Conservation (phyloP, 805 yeast genomes). For the Tetrapisispora iriomotensis region DNA sequence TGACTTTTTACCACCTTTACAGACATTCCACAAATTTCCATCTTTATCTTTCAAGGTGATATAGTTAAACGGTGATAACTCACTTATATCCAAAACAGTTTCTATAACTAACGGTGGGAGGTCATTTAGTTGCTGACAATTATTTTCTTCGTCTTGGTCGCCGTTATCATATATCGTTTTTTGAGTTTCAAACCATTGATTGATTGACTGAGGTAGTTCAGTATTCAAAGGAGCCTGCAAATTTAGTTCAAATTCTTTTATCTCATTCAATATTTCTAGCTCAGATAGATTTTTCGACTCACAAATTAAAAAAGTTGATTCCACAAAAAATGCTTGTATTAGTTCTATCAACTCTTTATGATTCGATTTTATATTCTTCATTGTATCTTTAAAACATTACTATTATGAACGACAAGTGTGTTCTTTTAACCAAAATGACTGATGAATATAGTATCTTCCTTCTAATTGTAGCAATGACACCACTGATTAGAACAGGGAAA, state of each 20-base stretch:
- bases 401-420: no score
- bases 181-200: slow-evolving; percentile 13
- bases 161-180: no score
- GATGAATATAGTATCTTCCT: no score
- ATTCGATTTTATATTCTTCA: background rate
- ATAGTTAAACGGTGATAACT: slow-evolving; percentile 45
- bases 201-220: slow-evolving; percentile 9
- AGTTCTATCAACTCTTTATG: slow-evolving; percentile 26
- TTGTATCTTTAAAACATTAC: background rate
- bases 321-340: slow-evolving; percentile 53
- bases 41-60: slow-evolving; percentile 49
- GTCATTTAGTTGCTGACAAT: slow-evolving; percentile 3
- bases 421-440: no score
- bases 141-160: slow-evolving; percentile 25
- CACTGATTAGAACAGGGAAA: no score
- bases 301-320: slow-evolving; percentile 48
- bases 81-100: slow-evolving; percentile 61
- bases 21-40: slow-evolving; percentile 45
- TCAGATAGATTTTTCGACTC: slow-evolving; percentile 34
- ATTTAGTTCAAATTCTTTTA: background rate
- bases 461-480: no score
- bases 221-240: slow-evolving; percentile 7
- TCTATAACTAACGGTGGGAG: slow-evolving; percentile 82
- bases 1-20: slow-evolving; percentile 52
- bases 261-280: slow-evolving; percentile 3